These are phyloP conservation scores for Sherardia arvensis DNA, from an alignment of 257 asterid species.

Conservation along the genomic window DNA sequence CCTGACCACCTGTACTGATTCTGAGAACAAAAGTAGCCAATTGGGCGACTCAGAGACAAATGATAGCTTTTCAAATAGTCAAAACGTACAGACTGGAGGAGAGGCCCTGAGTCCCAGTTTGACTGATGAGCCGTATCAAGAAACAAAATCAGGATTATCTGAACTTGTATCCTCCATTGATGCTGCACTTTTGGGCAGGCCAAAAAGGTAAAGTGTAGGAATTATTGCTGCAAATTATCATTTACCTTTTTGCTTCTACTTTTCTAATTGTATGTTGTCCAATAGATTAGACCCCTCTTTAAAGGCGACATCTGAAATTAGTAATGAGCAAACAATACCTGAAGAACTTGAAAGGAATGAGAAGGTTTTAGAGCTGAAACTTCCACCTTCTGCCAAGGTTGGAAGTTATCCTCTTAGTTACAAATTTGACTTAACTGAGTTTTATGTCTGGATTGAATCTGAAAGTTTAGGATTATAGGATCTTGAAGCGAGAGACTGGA, in stretches of 20 bases:
- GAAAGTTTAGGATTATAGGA: constrained; percentile 43
- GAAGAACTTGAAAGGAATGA: constrained; percentile 26
- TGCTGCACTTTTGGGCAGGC: constrained; percentile 53
- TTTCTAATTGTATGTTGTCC: constrained; percentile 19
- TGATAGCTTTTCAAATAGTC: constrained; percentile 16
- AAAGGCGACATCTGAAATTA: constrained; percentile 29
- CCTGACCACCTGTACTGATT: constrained; percentile 15
- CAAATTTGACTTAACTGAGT: neutral
- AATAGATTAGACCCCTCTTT: constrained; percentile 53
- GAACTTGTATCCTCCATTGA: constrained; percentile 26
- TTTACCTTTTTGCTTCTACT: constrained; percentile 2
- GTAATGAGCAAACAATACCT: constrained; percentile 25
- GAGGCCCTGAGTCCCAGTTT: constrained; percentile 23
- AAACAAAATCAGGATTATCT: constrained; percentile 18
- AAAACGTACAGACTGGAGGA: constrained; percentile 33
- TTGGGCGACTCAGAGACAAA: constrained; percentile 21
- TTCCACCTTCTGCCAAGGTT: constrained; percentile 51
- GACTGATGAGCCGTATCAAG: constrained; percentile 29
- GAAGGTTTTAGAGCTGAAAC: constrained; percentile 42
- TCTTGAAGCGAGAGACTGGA: constrained; percentile 71
- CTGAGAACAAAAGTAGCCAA: constrained; percentile 19
- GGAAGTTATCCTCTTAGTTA: constrained; percentile 1
- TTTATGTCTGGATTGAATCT: constrained; percentile 12
- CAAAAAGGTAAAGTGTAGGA: constrained; percentile 43
- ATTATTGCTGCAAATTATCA: neutral